These are phyloP conservation scores for Leccinum olivaceopallidum DNA, from an alignment of 768 basidiomycete genomes.

Conservation along the genomic window DNA sequence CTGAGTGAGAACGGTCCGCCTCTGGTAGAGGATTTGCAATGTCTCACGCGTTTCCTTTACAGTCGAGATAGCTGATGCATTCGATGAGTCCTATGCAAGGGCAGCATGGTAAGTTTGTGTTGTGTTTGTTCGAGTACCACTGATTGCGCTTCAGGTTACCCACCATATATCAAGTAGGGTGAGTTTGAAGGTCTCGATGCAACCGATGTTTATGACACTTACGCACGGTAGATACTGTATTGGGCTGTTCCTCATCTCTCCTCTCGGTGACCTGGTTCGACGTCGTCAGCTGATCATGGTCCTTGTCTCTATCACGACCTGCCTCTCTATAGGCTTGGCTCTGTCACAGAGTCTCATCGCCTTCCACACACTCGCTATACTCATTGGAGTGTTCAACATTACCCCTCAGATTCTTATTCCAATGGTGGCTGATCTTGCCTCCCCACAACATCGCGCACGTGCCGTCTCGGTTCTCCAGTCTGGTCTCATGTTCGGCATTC, in stretches of 20 bases:
- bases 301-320: conserved; percentile 33
- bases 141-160: conserved; percentile 48
- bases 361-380: conserved; percentile 36
- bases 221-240: conserved; percentile 7
- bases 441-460: conserved; percentile 22
- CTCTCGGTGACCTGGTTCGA: conserved; percentile 47
- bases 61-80: conserved; percentile 39
- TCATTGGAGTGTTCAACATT: conserved; percentile 42
- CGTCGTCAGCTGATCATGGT: conserved; percentile 42
- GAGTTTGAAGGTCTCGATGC: conserved; percentile 8
- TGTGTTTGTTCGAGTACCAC: neutral
- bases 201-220: neutral
- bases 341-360: conserved; percentile 33
- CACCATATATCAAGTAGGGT: conserved; percentile 70
- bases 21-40: neutral
- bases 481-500: conserved; percentile 31
- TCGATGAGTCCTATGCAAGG: conserved; percentile 34
- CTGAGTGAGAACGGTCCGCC: conserved; percentile 48
- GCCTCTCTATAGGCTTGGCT: conserved; percentile 43
- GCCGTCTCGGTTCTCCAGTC: conserved; percentile 36
- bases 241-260: conserved; percentile 46
- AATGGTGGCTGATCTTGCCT: conserved; percentile 46
- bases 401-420: conserved; percentile 42
- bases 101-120: conserved; percentile 32
- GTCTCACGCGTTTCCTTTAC: neutral